Evolutionary conservation across 2,329 filamentous ascomycete genomes (phyloP).

Genomic region (Phyllosticta citrichinensis): DNA sequence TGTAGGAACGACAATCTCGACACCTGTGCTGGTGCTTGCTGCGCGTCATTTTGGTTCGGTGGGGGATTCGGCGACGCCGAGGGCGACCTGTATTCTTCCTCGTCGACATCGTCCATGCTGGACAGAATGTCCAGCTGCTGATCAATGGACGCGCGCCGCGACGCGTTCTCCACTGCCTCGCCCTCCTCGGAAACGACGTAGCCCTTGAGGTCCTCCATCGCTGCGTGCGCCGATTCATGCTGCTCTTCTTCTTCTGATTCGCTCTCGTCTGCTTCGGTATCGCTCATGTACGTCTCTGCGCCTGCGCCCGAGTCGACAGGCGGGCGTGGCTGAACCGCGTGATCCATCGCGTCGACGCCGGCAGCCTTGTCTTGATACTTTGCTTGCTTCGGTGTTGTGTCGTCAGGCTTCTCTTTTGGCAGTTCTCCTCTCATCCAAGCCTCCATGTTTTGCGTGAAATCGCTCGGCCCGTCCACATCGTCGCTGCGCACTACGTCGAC

Average conservation of each 20-base stretch:
- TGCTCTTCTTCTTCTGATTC: neutral
- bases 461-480: constrained; percentile 31
- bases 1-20: constrained; percentile 3
- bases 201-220: constrained; percentile 8
- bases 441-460: constrained; percentile 35
- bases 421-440: constrained; percentile 32
- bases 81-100: neutral
- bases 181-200: constrained; percentile 10
- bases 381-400: constrained; percentile 12
- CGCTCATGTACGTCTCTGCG: neutral
- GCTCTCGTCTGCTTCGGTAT: neutral
- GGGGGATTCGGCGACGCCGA: neutral
- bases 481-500: constrained; percentile 29
- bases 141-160: constrained; percentile 3
- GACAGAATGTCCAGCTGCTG: constrained; percentile 7
- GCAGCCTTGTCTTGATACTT: constrained; percentile 8
- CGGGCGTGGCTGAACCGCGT: neutral
- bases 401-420: constrained; percentile 12
- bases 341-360: neutral
- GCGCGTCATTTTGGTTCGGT: neutral
- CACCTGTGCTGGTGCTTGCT: neutral
- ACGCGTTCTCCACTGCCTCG: neutral
- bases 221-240: neutral
- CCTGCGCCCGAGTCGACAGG: neutral
- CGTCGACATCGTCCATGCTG: constrained; percentile 9